Evolutionary conservation across 116 monocot species (phyloP).

Genomic region (Phalaenopsis hybrid): DNA sequence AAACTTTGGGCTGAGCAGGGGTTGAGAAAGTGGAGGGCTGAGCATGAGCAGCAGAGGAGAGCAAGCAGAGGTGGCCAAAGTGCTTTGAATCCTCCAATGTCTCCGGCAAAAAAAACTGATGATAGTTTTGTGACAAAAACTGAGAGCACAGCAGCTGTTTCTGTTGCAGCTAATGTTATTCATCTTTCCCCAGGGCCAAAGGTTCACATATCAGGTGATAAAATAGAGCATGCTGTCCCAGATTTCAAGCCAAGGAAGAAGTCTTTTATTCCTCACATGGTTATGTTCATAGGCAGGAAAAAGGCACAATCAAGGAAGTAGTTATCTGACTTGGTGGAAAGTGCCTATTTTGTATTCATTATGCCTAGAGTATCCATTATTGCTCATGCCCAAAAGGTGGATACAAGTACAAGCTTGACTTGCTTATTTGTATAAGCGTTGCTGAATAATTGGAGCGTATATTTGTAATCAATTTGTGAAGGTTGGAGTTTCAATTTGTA

Average conservation of each 20-base stretch:
- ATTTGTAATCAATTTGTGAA: neutral
- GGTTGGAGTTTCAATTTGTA: neutral
- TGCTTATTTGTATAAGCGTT: neutral
- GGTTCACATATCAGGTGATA: neutral
- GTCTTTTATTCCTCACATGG: constrained; percentile 34
- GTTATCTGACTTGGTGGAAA: neutral
- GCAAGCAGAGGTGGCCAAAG: constrained; percentile 17
- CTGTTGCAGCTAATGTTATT: neutral
- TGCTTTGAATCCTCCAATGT: constrained; percentile 13
- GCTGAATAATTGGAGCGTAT: neutral
- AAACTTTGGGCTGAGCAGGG: constrained; percentile 65
- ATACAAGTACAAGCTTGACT: neutral
- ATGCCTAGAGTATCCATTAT: neutral
- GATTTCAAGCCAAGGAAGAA: constrained; percentile 29
- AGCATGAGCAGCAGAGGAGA: constrained; percentile 46
- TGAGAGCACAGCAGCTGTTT: constrained; percentile 1
- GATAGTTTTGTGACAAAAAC: constrained; percentile 10
- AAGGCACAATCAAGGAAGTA: constrained; percentile 20
- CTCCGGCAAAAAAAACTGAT: constrained; percentile 24
- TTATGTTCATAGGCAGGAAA: constrained; percentile 30
- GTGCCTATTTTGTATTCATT: neutral
- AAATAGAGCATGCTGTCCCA: neutral
- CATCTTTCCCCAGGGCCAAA: constrained; percentile 4
- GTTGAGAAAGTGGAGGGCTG: constrained; percentile 60
- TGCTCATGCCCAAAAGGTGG: neutral